Conservation (phyloP, 78 protist species). For the Dictyostelium capitatum region DNA sequence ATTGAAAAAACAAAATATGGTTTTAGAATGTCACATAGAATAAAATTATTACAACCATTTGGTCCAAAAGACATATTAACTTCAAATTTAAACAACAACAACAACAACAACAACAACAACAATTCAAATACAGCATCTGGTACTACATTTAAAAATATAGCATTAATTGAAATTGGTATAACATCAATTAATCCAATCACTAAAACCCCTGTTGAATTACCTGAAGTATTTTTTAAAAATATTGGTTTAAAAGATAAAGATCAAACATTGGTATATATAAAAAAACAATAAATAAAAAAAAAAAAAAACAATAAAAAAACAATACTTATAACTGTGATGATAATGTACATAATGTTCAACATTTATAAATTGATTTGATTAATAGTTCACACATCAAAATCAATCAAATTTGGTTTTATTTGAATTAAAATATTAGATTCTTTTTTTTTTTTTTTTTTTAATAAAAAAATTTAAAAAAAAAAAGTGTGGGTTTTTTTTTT, state of each 20-base stretch:
- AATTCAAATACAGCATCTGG: constrained; percentile 42
- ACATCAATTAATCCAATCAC: constrained; percentile 14
- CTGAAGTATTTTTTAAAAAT: constrained; percentile 32
- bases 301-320: too few species aligned
- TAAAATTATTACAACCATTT: constrained; percentile 22
- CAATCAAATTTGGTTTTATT: too few species aligned
- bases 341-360: too few species aligned
- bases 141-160: constrained; percentile 48
- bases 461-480: too few species aligned
- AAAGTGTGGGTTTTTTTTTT: too few species aligned
- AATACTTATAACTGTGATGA: too few species aligned
- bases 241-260: constrained; percentile 32
- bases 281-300: too few species aligned
- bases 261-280: too few species aligned
- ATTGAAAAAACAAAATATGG: constrained; percentile 34
- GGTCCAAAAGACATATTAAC: constrained; percentile 21
- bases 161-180: constrained; percentile 40
- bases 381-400: too few species aligned
- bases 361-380: too few species aligned
- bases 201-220: constrained; percentile 46
- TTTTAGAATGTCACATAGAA: constrained; percentile 59
- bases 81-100: neutral
- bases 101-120: neutral
- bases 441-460: too few species aligned
- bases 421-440: too few species aligned